phyloP scores from a whole-genome alignment of 2,329 filamentous ascomycete species.

The Fragosphaeria purpurea region DNA sequence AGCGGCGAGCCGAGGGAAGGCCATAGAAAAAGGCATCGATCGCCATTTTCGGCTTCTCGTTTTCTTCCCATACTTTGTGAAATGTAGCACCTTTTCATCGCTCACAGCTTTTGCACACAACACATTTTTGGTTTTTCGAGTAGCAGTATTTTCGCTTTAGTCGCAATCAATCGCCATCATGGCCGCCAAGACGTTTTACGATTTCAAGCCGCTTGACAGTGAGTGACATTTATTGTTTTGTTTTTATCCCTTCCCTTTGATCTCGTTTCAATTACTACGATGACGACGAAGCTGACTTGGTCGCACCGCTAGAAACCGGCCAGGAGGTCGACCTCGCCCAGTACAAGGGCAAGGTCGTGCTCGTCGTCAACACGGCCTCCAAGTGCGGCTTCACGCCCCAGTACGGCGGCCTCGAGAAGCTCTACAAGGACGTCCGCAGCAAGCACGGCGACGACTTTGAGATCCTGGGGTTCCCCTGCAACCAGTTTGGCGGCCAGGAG shows the following conservation, averaged over 20 bases:
- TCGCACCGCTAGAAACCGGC: conserved; percentile 52
- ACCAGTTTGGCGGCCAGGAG: conserved; percentile 90
- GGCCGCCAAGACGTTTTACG: conserved; percentile 65
- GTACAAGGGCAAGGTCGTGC: conserved; percentile 84
- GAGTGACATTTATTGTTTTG: conserved; percentile 25
- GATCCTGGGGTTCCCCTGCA: conserved; percentile 95
- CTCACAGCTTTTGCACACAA: no score
- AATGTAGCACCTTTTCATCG: no score
- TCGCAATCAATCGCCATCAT: conserved; percentile 30
- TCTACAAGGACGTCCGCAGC: conserved; percentile 69
- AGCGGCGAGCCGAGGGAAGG: no score
- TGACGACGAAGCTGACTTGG: no score
- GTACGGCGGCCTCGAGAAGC: conserved; percentile 78
- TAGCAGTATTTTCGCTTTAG: no score
- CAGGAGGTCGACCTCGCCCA: conserved; percentile 56
- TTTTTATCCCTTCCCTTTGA: neutral
- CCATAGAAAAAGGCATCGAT: no score
- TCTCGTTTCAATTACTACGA: neutral
- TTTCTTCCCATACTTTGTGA: no score
- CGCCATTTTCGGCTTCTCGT: no score
- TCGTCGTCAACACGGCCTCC: conserved; percentile 94
- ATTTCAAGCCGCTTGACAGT: conserved; percentile 79
- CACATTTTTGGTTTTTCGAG: no score
- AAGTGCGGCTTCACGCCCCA: conserved; percentile 99
- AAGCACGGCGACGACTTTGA: conserved; percentile 68